Evolutionary conservation across 2,329 filamentous ascomycete genomes (phyloP).

Genomic region (Eutypa lata): DNA sequence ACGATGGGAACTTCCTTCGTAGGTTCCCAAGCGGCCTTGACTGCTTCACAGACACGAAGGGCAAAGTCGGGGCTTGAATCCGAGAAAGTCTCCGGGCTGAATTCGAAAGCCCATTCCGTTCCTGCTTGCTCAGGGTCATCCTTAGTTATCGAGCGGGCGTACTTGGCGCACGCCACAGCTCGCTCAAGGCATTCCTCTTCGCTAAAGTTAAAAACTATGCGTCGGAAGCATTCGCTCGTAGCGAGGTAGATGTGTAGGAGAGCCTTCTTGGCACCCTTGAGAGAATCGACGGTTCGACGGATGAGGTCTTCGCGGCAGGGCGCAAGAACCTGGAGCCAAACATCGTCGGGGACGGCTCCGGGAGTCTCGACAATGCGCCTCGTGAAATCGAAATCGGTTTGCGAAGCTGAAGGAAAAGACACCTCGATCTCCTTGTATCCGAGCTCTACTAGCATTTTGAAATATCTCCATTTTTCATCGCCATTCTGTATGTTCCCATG

Average conservation of each 20-base stretch:
- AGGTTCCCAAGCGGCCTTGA: slow-evolving; percentile 91
- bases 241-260: slow-evolving; percentile 95
- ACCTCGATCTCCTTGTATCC: slow-evolving; percentile 99
- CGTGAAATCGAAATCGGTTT: slow-evolving; percentile 96
- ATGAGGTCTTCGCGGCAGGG: slow-evolving; percentile 93
- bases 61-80: slow-evolving; percentile 84
- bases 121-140: slow-evolving; percentile 56
- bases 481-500: slow-evolving; percentile 61
- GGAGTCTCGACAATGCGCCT: slow-evolving; percentile 81
- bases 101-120: slow-evolving; percentile 75
- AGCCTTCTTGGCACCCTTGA: slow-evolving; percentile 87
- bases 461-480: slow-evolving; percentile 92
- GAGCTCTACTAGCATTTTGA: slow-evolving; percentile 87
- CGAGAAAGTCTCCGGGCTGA: slow-evolving; percentile 85
- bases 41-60: slow-evolving; percentile 81
- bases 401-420: slow-evolving; percentile 89
- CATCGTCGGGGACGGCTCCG: slow-evolving; percentile 80
- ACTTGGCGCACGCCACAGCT: slow-evolving; percentile 81
- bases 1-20: slow-evolving; percentile 78
- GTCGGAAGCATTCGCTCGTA: slow-evolving; percentile 92
- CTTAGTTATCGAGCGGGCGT: slow-evolving; percentile 88
- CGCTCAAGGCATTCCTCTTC: slow-evolving; percentile 78
- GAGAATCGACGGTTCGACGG: slow-evolving; percentile 79
- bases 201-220: slow-evolving; percentile 83
- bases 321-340: slow-evolving; percentile 87